These are phyloP conservation scores for Pseudogymnoascus pannorum DNA, from an alignment of 2,329 filamentous ascomycete genomes.

Conservation along the genomic window DNA sequence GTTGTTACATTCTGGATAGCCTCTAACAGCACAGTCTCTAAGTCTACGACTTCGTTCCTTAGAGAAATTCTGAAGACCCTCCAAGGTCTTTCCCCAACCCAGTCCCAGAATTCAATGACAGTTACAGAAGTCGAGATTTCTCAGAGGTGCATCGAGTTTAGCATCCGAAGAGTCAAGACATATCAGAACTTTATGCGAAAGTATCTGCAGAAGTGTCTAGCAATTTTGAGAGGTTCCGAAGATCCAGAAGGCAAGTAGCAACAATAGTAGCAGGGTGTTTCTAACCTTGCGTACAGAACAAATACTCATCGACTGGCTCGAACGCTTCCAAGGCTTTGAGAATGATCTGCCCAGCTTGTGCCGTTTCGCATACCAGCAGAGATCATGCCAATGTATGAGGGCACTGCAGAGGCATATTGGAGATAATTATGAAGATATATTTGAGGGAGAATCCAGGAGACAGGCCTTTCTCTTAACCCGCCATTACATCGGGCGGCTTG, in stretches of 20 bases:
- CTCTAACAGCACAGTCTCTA: slow-evolving; percentile 6
- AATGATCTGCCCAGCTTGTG: slow-evolving; percentile 11
- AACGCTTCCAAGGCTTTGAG: slow-evolving; percentile 12
- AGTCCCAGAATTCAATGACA: slow-evolving; percentile 7
- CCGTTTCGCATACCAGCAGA: slow-evolving; percentile 14
- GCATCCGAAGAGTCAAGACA: slow-evolving; percentile 12
- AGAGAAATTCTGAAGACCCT: slow-evolving; percentile 11
- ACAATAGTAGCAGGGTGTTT: no score
- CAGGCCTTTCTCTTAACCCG: slow-evolving; percentile 10
- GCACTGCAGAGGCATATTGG: slow-evolving; percentile 10
- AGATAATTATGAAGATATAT: no score
- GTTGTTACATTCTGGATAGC: slow-evolving; percentile 14
- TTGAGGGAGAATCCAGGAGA: slow-evolving; percentile 4
- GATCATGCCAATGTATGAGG: background rate
- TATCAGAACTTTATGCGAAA: slow-evolving; percentile 11
- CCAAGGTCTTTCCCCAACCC: slow-evolving; percentile 11
- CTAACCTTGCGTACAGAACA: no score
- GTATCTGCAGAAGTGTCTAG: slow-evolving; percentile 10
- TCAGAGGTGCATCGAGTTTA: slow-evolving; percentile 12
- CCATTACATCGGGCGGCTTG: slow-evolving; percentile 12
- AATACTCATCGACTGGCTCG: slow-evolving; percentile 11
- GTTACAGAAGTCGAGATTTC: slow-evolving; percentile 11
- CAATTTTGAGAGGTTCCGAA: slow-evolving; percentile 10
- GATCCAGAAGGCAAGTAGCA: slow-evolving; percentile 8
- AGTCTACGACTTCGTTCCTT: slow-evolving; percentile 10